phyloP scores from a whole-genome alignment of 2,329 filamentous ascomycete genomes.

The Claviceps sp. region DNA sequence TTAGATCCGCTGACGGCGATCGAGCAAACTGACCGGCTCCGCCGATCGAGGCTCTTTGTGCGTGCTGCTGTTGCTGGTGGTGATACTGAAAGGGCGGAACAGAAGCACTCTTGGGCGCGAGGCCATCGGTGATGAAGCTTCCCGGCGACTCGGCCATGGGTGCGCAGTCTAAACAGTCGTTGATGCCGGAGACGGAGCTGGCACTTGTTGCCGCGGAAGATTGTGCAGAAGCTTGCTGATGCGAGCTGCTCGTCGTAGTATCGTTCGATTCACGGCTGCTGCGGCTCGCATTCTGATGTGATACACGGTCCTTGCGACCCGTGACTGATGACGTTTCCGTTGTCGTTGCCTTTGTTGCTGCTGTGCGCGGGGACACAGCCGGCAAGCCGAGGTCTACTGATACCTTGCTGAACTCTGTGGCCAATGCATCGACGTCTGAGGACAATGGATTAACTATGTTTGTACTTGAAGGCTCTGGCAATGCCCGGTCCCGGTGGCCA shows the following conservation, averaged over 20 bases:
- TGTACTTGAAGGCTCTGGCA: slow-evolving; percentile 37
- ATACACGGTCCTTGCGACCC: slow-evolving; percentile 18
- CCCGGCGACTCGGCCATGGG: slow-evolving; percentile 33
- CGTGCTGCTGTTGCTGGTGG: slow-evolving; percentile 35
- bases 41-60: slow-evolving; percentile 29
- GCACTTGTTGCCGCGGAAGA: slow-evolving; percentile 43
- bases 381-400: slow-evolving; percentile 9
- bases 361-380: slow-evolving; percentile 4
- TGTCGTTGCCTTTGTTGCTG: background rate
- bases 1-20: slow-evolving; percentile 36
- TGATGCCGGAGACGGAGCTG: slow-evolving; percentile 39
- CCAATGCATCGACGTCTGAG: slow-evolving; percentile 4
- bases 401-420: slow-evolving; percentile 8
- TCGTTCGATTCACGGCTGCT: slow-evolving; percentile 41
- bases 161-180: slow-evolving; percentile 32
- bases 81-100: slow-evolving; percentile 51
- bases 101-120: slow-evolving; percentile 25
- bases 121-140: slow-evolving; percentile 36
- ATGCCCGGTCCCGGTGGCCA: slow-evolving; percentile 39
- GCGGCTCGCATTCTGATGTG: slow-evolving; percentile 26
- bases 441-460: slow-evolving; percentile 21
- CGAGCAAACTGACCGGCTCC: slow-evolving; percentile 19
- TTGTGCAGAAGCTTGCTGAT: slow-evolving; percentile 33
- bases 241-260: slow-evolving; percentile 33
- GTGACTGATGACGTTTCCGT: slow-evolving; percentile 18